Evolutionary conservation across 2,329 filamentous ascomycete species (phyloP).

Genomic region (Diaporthe sp.): DNA sequence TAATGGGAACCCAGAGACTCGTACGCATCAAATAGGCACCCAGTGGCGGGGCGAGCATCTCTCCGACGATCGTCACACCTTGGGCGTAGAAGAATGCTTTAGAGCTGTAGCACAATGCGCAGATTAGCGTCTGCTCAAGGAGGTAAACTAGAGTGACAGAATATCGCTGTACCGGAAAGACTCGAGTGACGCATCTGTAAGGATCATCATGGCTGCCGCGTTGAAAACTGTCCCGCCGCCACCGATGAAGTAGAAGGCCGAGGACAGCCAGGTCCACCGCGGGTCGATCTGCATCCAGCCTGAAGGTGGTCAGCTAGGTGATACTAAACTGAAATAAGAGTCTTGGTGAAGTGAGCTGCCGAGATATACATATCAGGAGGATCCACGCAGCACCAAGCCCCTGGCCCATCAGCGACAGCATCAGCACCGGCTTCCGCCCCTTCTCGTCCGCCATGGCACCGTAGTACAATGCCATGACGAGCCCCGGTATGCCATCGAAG

Average conservation of each 20-base stretch:
- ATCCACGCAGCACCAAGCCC: slow-evolving; percentile 15
- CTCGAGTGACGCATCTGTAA: slow-evolving; percentile 15
- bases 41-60: slow-evolving; percentile 11
- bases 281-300: background rate
- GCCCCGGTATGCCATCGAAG: slow-evolving; percentile 13
- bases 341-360: background rate
- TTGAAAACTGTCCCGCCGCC: slow-evolving; percentile 2
- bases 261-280: slow-evolving; percentile 12
- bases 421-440: slow-evolving; percentile 5
- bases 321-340: no score
- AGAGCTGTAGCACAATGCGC: background rate
- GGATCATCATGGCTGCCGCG: slow-evolving; percentile 14
- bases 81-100: slow-evolving; percentile 18
- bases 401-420: slow-evolving; percentile 6
- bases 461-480: slow-evolving; percentile 13
- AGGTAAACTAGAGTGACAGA: no score
- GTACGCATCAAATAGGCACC: background rate
- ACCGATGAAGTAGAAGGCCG: slow-evolving; percentile 7
- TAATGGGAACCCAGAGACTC: slow-evolving; percentile 3
- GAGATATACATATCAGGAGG: background rate
- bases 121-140: background rate
- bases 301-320: background rate
- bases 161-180: background rate
- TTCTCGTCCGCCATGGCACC: slow-evolving; percentile 15
- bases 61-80: slow-evolving; percentile 1